phyloP scores from a whole-genome alignment of 1,284 basidiomycete species.

The Sphaerobolus stellatus region DNA sequence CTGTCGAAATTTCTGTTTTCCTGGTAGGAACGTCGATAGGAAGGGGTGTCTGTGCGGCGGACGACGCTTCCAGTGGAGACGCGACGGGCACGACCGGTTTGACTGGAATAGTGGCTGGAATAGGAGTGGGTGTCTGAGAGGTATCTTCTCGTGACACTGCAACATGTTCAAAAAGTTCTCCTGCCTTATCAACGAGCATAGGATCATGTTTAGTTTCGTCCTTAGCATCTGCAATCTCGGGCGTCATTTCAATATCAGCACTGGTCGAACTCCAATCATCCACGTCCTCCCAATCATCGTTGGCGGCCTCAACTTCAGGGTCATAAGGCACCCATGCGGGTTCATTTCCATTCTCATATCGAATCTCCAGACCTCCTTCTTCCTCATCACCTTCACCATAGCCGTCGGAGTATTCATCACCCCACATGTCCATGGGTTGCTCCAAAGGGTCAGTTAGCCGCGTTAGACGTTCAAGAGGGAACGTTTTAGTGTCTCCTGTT shows the following conservation, averaged over 20 bases:
- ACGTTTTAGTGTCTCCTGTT: constrained; percentile 44
- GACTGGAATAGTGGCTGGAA: background rate
- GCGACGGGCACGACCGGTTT: background rate
- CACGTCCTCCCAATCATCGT: constrained; percentile 29
- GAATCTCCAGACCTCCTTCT: constrained; percentile 33
- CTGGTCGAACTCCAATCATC: constrained; percentile 44
- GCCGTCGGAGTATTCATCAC: constrained; percentile 44
- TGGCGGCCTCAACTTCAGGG: constrained; percentile 9
- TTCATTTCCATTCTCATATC: constrained; percentile 13
- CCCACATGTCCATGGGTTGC: constrained; percentile 68
- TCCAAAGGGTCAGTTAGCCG: constrained; percentile 72
- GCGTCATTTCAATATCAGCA: constrained; percentile 5
- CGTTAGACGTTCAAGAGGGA: constrained; percentile 66
- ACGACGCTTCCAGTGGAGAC: background rate
- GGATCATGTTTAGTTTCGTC: background rate
- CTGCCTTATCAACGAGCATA: constrained; percentile 6
- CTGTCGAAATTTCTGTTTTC: constrained; percentile 3
- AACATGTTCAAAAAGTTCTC: constrained; percentile 22
- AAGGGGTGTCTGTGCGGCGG: constrained; percentile 4
- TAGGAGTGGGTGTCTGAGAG: background rate
- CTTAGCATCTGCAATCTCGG: constrained; percentile 35
- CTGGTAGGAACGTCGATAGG: constrained; percentile 5
- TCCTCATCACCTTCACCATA: constrained; percentile 21
- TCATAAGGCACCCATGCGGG: constrained; percentile 14
- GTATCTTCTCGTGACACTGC: constrained; percentile 1